Evolutionary conservation across 164 flowering plant genomes (phyloP).

Genomic region (grape (Vitis vinifera)): DNA sequence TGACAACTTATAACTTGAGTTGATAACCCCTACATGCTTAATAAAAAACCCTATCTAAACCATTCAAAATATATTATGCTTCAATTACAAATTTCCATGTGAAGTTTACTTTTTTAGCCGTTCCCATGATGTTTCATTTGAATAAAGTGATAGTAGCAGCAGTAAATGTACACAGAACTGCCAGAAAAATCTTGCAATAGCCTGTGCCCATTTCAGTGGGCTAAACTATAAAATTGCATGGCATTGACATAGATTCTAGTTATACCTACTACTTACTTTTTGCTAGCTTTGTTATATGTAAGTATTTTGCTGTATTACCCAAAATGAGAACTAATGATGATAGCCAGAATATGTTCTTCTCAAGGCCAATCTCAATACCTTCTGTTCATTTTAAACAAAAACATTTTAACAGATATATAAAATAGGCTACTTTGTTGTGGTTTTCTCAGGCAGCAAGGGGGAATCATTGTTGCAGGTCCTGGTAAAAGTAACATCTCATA

Average conservation of each 20-base stretch:
- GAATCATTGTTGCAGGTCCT: slow-evolving; percentile 93
- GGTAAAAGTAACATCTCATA: slow-evolving; percentile 82
- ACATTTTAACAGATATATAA: too few species aligned
- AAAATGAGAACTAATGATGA: not conserved
- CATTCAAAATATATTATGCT: too few species aligned
- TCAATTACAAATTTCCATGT: too few species aligned
- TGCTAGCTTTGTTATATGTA: not conserved
- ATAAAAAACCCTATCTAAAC: too few species aligned
- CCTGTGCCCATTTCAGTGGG: not conserved
- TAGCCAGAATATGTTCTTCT: not conserved
- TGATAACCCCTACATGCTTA: too few species aligned
- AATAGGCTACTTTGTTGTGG: not conserved
- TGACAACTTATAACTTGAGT: too few species aligned
- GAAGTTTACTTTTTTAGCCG: too few species aligned
- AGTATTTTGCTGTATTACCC: not conserved
- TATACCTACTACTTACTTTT: not conserved
- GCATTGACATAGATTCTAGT: not conserved
- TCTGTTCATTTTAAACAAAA: too few species aligned
- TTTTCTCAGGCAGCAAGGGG: slow-evolving; percentile 85
- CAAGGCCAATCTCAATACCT: too few species aligned
- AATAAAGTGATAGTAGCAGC: not conserved
- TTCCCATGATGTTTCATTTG: not conserved
- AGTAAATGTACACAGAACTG: not conserved
- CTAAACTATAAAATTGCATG: not conserved
- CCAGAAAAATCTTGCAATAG: not conserved